Evolutionary conservation across 2,329 filamentous ascomycete species (phyloP), one percentile per base, ranked within the genome.

Genomic region (Aspergillus versicolor): DNA sequence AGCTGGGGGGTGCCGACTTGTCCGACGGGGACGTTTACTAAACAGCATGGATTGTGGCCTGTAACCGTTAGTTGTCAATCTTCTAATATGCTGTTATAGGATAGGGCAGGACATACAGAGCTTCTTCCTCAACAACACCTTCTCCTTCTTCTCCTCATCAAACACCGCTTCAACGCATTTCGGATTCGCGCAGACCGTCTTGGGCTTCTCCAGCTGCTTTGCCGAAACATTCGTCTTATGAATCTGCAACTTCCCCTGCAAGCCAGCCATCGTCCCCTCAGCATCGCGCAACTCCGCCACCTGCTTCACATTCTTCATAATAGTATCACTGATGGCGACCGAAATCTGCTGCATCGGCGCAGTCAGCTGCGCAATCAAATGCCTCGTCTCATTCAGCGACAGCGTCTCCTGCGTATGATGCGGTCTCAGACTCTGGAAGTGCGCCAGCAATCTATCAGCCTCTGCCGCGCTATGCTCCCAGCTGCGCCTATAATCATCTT

Each of bases 281-380:
- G 40, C 46, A 13, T 44, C 6, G 2, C 45, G 9, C 17, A 55
- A 24, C 15, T 55, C 53, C 2, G 17, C 9, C 17, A 44, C 40
- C 27, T 55, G 53, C n/a, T 50, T 38, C 27, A 50, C 19, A 27
- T 42, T 55, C 40, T 45, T 50, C 3, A 40, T 38, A 22, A 55
- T 50, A 1, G 53, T 55, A 22, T 55, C 53, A 15, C 45, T 50
- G 7, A 55, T 55, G 4, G 53, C 53, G 15, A 55, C 53, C 4
- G 52, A 55, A 2, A 55, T 55, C 27, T 55, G 52, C 37, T 55
- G 53, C 53, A 55, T 55, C 7, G 53, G 53, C 19, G 53, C 45
- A 19, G 53, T 55, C 46, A 55, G 27, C 46, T 55, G 53, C 27
- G 53, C 53, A 12, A 55, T 55, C 3, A 55, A 38, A 42, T 55